phyloP scores from a whole-genome alignment of 306 rosid genomes.

The Pterocarpus macrocarpus region DNA sequence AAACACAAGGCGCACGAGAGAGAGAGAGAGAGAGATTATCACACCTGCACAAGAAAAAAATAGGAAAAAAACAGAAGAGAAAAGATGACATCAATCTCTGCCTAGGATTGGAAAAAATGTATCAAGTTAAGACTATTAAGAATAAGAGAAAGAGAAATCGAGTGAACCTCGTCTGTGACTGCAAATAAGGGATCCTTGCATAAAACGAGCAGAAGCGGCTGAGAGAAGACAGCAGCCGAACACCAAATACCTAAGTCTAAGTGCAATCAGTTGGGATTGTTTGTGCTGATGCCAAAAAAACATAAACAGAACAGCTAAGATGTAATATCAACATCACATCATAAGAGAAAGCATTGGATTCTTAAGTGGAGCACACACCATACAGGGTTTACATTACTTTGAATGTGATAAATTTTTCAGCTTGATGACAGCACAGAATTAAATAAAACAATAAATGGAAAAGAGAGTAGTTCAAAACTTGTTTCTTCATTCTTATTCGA shows the following conservation, averaged over 20 bases:
- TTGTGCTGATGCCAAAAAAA: not conserved
- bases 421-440: not conserved
- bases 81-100: not conserved
- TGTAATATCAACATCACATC: conserved; percentile 29
- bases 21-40: no score
- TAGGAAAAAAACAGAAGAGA: not conserved
- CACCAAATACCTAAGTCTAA: conserved; percentile 15
- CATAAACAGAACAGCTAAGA: not conserved
- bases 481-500: not conserved
- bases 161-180: conserved; percentile 1
- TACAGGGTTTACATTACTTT: not conserved
- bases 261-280: not conserved
- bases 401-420: not conserved
- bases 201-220: conserved; percentile 24
- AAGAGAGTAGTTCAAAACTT: not conserved
- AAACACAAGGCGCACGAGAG: not conserved
- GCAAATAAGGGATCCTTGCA: conserved; percentile 7
- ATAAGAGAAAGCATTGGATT: conserved; percentile 7
- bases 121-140: not conserved
- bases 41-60: not conserved
- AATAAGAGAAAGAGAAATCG: not conserved
- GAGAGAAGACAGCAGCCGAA: conserved; percentile 17
- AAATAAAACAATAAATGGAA: not conserved
- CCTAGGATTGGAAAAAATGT: not conserved
- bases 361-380: not conserved